Conservation (phyloP, 164 flowering plant species). For the Platanus orientalis region DNA sequence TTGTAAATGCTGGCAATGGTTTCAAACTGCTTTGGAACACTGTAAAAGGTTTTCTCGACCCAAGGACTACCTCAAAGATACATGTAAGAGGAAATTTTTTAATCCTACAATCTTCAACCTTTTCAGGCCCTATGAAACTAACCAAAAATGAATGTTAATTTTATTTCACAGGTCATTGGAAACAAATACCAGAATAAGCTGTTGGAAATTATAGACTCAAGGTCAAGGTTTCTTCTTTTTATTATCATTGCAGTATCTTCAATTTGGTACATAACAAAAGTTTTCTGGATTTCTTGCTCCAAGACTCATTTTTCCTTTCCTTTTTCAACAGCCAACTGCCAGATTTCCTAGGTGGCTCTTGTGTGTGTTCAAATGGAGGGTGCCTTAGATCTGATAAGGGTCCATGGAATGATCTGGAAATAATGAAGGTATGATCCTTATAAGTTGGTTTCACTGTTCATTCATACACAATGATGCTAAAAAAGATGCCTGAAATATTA, state of each 20-base stretch:
- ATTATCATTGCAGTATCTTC: not conserved
- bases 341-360: constrained; percentile 83
- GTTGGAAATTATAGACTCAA: constrained; percentile 67
- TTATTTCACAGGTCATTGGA: constrained; percentile 64
- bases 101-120: not conserved
- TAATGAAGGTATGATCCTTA: constrained; percentile 57
- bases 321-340: constrained; percentile 72
- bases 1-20: constrained; percentile 75
- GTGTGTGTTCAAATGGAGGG: constrained; percentile 74
- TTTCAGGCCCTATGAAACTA: not conserved
- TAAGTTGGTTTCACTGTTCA: not conserved
- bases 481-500: not conserved
- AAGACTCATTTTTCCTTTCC: constrained; percentile 10
- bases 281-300: constrained; percentile 3
- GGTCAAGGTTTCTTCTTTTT: constrained; percentile 31
- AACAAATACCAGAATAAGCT: constrained; percentile 58
- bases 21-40: constrained; percentile 82
- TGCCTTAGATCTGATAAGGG: constrained; percentile 80
- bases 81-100: constrained; percentile 40
- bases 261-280: not conserved
- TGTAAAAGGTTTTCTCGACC: constrained; percentile 75
- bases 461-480: constrained; percentile 1
- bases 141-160: not conserved
- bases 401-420: constrained; percentile 86
- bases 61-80: constrained; percentile 80